phyloP scores from a whole-genome alignment of 2,329 filamentous ascomycete genomes.

The Ceratocystis eucalypticola region DNA sequence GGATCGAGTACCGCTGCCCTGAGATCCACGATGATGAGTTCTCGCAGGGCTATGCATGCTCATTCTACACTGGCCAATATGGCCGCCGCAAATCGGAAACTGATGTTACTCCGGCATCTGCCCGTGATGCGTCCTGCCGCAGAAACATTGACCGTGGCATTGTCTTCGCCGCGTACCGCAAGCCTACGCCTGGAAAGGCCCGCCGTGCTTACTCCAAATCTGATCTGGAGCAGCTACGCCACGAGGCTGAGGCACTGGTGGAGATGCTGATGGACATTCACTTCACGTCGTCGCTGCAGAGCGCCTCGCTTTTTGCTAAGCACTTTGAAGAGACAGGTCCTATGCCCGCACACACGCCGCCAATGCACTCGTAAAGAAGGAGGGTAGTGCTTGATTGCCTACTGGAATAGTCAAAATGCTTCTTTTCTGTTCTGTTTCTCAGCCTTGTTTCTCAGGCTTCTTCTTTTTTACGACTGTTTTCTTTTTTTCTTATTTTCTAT shows the following conservation, averaged over 20 bases:
- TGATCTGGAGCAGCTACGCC: constrained; percentile 35
- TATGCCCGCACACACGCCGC: constrained; percentile 25
- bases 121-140: constrained; percentile 1
- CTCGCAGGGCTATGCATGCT: constrained; percentile 38
- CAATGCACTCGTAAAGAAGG: constrained; percentile 11
- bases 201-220: constrained; percentile 26
- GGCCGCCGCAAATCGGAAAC: constrained; percentile 21
- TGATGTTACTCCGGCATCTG: constrained; percentile 17
- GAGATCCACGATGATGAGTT: constrained; percentile 33
- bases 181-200: constrained; percentile 30
- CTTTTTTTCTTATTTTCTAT: constrained; percentile 3
- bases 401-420: background rate
- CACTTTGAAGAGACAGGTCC: constrained; percentile 30
- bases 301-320: constrained; percentile 22
- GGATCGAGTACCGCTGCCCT: constrained; percentile 40
- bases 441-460: background rate
- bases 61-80: constrained; percentile 37
- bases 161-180: constrained; percentile 43
- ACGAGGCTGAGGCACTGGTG: constrained; percentile 40
- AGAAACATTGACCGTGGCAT: constrained; percentile 35
- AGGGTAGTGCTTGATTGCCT: background rate
- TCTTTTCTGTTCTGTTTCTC: background rate
- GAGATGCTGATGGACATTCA: constrained; percentile 41
- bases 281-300: constrained; percentile 24
- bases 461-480: constrained; percentile 14